These are phyloP conservation scores for Kodamaea nitidulidarum DNA, from an alignment of 805 yeast genomes.

Conservation along the genomic window DNA sequence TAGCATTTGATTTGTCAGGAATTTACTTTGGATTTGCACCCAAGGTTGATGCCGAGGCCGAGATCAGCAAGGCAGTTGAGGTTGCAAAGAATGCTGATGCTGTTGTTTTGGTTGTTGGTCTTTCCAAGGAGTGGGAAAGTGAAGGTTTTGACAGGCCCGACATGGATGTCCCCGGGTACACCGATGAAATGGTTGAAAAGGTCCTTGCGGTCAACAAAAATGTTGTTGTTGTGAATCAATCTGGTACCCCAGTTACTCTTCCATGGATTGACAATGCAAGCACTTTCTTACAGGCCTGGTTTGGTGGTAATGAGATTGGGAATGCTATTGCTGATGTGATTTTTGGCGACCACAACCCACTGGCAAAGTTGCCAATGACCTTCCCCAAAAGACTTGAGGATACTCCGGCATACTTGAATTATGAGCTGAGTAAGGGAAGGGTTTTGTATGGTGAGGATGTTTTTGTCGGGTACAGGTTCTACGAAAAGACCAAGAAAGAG, in stretches of 20 bases:
- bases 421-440: slow-evolving; percentile 47
- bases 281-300: slow-evolving; percentile 52
- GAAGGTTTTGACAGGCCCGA: slow-evolving; percentile 55
- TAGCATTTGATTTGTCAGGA: slow-evolving; percentile 19
- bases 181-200: slow-evolving; percentile 42
- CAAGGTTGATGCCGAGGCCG: slow-evolving; percentile 18
- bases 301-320: slow-evolving; percentile 56
- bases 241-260: slow-evolving; percentile 55
- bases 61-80: slow-evolving; percentile 38
- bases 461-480: slow-evolving; percentile 59
- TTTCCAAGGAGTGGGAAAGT: slow-evolving; percentile 52
- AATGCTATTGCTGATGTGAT: slow-evolving; percentile 57
- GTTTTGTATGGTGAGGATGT: slow-evolving; percentile 64
- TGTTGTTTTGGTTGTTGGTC: slow-evolving; percentile 49
- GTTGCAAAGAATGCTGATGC: slow-evolving; percentile 50
- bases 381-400: slow-evolving; percentile 51
- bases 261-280: slow-evolving; percentile 46
- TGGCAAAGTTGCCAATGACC: slow-evolving; percentile 54
- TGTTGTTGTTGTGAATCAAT: slow-evolving; percentile 51
- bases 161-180: slow-evolving; percentile 49
- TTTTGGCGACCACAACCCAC: slow-evolving; percentile 58
- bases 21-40: slow-evolving; percentile 23
- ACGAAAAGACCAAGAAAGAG: slow-evolving; percentile 46
- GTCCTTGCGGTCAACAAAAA: slow-evolving; percentile 47
- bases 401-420: slow-evolving; percentile 54